Percentiles rank a stretch among this genome's conserved stretches.
Conservation (phyloP, 192 early-diverging fungal species). For the Umbelopsis ramanniana region DNA sequence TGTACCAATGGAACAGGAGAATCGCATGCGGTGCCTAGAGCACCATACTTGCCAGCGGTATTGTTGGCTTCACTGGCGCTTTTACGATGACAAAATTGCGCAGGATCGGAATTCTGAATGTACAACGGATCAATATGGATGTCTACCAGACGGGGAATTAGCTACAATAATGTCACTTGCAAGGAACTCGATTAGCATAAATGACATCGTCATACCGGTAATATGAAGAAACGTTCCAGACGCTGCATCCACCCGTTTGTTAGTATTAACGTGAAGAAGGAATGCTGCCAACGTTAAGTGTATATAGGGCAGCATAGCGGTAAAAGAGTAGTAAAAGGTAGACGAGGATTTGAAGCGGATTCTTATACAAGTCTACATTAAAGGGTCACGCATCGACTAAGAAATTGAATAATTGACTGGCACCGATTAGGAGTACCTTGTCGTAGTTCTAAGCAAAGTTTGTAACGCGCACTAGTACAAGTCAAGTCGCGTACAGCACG, state of each 20-base stretch:
- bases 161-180: background rate
- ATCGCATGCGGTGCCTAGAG: constrained; percentile 38
- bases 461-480: no score
- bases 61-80: constrained; percentile 22
- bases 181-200: background rate
- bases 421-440: no score
- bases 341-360: no score
- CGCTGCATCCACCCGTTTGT: background rate
- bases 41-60: constrained; percentile 42
- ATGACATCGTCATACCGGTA: constrained; percentile 27
- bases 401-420: no score
- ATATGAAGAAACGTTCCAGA: constrained; percentile 40
- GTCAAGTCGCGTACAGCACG: no score
- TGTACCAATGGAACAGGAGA: constrained; percentile 32
- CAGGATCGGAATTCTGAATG: constrained; percentile 31
- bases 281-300: background rate
- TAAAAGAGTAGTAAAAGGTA: background rate
- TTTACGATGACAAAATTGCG: constrained; percentile 38
- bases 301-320: background rate
- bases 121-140: constrained; percentile 45
- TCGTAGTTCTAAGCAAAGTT: no score
- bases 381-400: no score
- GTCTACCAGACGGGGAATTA: constrained; percentile 25
- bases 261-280: background rate
- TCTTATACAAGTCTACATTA: no score